Conservation (phyloP, 2,329 filamentous ascomycete genomes). For the Ophiosphaerella narmari region DNA sequence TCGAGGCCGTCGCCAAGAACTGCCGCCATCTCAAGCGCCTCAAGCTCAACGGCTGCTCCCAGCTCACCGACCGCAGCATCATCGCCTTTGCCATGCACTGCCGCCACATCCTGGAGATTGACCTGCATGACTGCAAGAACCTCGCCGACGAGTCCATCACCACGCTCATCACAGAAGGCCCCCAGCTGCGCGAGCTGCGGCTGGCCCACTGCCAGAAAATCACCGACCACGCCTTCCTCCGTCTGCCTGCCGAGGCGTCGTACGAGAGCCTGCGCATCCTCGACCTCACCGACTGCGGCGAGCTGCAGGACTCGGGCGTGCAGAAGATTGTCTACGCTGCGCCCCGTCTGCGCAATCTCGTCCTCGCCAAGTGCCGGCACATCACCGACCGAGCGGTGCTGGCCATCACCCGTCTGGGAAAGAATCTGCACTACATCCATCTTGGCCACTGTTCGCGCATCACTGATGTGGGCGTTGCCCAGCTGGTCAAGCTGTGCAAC, state of each 20-base stretch:
- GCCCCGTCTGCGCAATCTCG: conserved; percentile 86
- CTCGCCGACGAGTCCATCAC: conserved; percentile 86
- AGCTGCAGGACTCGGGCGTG: conserved; percentile 83
- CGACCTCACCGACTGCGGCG: conserved; percentile 85
- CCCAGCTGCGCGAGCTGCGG: conserved; percentile 85
- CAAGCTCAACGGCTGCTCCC: conserved; percentile 91
- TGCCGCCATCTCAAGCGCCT: conserved; percentile 90
- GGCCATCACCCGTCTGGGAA: conserved; percentile 85
- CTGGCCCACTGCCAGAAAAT: conserved; percentile 84
- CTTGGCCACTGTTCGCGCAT: conserved; percentile 91
- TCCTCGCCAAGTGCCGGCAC: conserved; percentile 90
- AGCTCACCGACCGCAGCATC: conserved; percentile 81
- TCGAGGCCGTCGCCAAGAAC: conserved; percentile 77
- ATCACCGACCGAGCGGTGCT: conserved; percentile 88
- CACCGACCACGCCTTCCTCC: conserved; percentile 84
- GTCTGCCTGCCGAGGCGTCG: conserved; percentile 67
- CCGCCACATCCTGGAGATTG: conserved; percentile 93
- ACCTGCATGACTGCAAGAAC: conserved; percentile 81
- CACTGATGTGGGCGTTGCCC: conserved; percentile 85
- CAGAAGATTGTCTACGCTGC: conserved; percentile 85
- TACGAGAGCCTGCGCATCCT: conserved; percentile 92
- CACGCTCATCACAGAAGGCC: conserved; percentile 75
- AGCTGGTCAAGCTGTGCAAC: conserved; percentile 83
- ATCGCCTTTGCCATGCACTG: conserved; percentile 86
- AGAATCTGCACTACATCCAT: conserved; percentile 96